Base-by-base conservation (phyloP, 345 rosid species). In the Pistacia vera region DNA sequence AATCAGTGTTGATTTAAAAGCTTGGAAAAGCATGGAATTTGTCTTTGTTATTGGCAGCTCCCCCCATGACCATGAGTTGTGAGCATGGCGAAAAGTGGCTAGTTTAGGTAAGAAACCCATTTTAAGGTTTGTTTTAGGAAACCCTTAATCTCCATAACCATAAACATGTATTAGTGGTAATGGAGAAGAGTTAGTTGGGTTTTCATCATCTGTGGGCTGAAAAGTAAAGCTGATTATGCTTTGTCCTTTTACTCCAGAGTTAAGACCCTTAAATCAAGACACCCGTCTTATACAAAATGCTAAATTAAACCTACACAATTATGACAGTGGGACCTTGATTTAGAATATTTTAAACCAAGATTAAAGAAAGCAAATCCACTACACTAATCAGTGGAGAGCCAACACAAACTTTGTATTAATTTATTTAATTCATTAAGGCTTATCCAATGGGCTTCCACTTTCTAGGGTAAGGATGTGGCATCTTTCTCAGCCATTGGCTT, bases 371-470 rank as follows among this genome's bases (percentile, higher is more conserved):
- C 68, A 80, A 73, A 75, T 68, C 84, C 76, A 76, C 81, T 77
- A 73, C 81, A 75, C 85, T 83, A 81, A 84, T 81, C 68, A 86
- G 87, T 91, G 88, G 92, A 89, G 60, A 77, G 73, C 83, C 86
- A 82, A 78, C 90, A 78, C 77, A 75, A 56, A 69, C 69, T 73
- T 78, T 78, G 69, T 71, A 57, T 81, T 61, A 71, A 61, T n/a
- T n/a, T 20, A 14, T 46, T 61, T 6, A 3, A 25, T 25, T 25
- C 61, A 55, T 41, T 35, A 63, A 41, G 76, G 36, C 82, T 85
- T 74, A 78, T 78, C 84, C 85, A 84, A 82, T 83, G 84, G 86
- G 59, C 63, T 71, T 63, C 83, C 86, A 87, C 83, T 85, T 79
- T 84, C 80, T 74, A 74, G 86, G 83, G 67, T 65, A 74, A 70